Percentiles rank a stretch among this genome's conserved stretches.
These are phyloP conservation scores for Linnemannia hyalina DNA, from an alignment of 192 early-diverging fungal genomes.

Conservation along the genomic window DNA sequence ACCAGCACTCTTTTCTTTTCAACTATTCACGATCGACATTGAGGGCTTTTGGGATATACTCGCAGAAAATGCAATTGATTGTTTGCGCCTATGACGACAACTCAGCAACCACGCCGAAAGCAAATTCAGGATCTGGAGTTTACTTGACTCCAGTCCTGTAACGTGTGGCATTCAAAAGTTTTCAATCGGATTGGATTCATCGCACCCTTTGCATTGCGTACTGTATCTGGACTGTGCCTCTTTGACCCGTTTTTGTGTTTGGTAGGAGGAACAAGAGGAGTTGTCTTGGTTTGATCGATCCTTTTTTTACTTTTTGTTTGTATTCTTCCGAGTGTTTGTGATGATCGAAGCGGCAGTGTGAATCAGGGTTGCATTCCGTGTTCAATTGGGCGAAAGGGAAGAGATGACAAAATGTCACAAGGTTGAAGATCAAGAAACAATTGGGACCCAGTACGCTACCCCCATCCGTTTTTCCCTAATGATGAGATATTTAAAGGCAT, in stretches of 20 bases:
- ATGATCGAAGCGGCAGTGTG: background rate
- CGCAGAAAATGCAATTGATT: slow-evolving; percentile 18
- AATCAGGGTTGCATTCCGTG: background rate
- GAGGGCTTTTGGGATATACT: background rate
- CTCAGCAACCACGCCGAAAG: slow-evolving; percentile 32
- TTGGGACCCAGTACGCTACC: background rate
- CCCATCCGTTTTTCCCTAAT: slow-evolving; percentile 27
- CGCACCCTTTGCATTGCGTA: slow-evolving; percentile 42
- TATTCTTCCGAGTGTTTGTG: background rate
- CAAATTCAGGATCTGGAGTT: background rate
- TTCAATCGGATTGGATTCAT: slow-evolving; percentile 56
- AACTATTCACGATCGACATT: background rate
- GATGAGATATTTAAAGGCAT: slow-evolving; percentile 52
- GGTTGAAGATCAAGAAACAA: background rate
- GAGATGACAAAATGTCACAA: background rate
- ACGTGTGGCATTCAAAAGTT: slow-evolving; percentile 48
- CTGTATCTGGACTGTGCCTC: background rate
- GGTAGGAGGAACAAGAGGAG: background rate
- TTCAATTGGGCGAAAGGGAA: background rate
- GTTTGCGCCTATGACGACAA: slow-evolving; percentile 54
- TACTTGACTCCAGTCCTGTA: background rate
- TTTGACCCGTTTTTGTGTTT: background rate
- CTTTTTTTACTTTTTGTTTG: background rate
- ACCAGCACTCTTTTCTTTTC: background rate
- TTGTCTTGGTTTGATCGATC: background rate